These are phyloP conservation scores for Ophiosphaerella korrae DNA, from an alignment of 2,329 filamentous ascomycete genomes.

Conservation along the genomic window DNA sequence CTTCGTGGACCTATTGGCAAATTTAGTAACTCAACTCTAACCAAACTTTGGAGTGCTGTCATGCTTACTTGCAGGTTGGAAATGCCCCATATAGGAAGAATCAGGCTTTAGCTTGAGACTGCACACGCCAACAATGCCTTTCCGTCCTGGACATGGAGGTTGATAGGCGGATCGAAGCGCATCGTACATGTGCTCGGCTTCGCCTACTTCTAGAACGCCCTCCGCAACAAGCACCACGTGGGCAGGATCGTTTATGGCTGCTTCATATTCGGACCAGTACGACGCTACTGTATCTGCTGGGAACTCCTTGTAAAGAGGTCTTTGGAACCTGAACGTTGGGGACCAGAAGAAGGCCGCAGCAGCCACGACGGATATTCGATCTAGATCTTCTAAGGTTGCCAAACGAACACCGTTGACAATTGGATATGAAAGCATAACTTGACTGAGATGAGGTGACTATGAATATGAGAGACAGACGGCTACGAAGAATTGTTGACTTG, in stretches of 20 bases:
- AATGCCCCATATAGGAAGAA: conserved; percentile 22
- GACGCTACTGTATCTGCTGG: conserved; percentile 31
- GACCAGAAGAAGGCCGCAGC: conserved; percentile 37
- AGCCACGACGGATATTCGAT: conserved; percentile 34
- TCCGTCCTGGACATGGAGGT: not conserved
- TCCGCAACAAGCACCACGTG: conserved; percentile 25
- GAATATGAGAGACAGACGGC: not conserved
- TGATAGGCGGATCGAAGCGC: conserved; percentile 21
- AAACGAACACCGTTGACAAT: conserved; percentile 25
- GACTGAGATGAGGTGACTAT: not conserved
- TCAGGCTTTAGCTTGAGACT: conserved; percentile 27
- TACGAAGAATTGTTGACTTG: not conserved
- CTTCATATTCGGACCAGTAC: conserved; percentile 22
- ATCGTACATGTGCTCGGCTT: conserved; percentile 24
- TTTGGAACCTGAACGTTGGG: conserved; percentile 36
- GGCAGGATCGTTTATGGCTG: conserved; percentile 17
- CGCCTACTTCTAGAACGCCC: conserved; percentile 13
- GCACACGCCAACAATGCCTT: conserved; percentile 31
- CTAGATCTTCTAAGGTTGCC: conserved; percentile 28
- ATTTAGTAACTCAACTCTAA: conserved; percentile 10
- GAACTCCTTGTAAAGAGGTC: conserved; percentile 23
- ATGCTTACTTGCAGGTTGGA: conserved; percentile 25
- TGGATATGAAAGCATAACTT: conserved; percentile 19
- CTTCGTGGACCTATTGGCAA: conserved; percentile 5
- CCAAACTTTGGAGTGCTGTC: conserved; percentile 7